Percentiles rank a stretch among this genome's conserved stretches.
Evolutionary conservation across 495 filamentous ascomycete species (phyloP).

Genomic region (Neurospora sp.): DNA sequence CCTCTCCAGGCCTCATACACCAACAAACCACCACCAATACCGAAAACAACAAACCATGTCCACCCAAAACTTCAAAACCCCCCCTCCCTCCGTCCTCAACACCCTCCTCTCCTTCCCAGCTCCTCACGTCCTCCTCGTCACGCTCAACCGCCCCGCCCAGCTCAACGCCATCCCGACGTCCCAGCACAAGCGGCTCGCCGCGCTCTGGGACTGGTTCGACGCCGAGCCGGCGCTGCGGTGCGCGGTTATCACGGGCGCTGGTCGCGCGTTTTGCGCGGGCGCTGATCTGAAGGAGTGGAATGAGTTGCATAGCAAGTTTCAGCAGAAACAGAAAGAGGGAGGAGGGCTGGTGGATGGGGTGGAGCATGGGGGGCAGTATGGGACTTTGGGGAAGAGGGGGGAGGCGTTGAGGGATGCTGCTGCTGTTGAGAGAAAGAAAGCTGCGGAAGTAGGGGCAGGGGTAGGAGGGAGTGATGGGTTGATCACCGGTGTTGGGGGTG

Average conservation of each 20-base stretch:
- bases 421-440: background rate
- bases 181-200: constrained; percentile 41
- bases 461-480: background rate
- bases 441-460: background rate
- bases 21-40: background rate
- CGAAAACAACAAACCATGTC: background rate
- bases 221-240: constrained; percentile 42
- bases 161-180: constrained; percentile 48
- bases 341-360: constrained; percentile 24
- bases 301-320: background rate
- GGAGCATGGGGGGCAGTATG: constrained; percentile 1
- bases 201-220: constrained; percentile 51
- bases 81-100: constrained; percentile 27
- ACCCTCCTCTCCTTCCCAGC: constrained; percentile 44
- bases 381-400: background rate
- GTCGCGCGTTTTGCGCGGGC: constrained; percentile 47
- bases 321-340: constrained; percentile 5
- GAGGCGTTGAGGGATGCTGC: background rate
- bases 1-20: background rate
- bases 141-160: constrained; percentile 47
- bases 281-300: constrained; percentile 47
- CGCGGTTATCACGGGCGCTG: constrained; percentile 46
- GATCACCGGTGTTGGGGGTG: background rate
- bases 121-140: constrained; percentile 48
- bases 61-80: constrained; percentile 13